A percentile compares a stretch with the other conserved stretches of the same genome.
These are phyloP conservation scores for Millerozyma miso DNA, from an alignment of 805 yeast genomes.

Conservation along the genomic window DNA sequence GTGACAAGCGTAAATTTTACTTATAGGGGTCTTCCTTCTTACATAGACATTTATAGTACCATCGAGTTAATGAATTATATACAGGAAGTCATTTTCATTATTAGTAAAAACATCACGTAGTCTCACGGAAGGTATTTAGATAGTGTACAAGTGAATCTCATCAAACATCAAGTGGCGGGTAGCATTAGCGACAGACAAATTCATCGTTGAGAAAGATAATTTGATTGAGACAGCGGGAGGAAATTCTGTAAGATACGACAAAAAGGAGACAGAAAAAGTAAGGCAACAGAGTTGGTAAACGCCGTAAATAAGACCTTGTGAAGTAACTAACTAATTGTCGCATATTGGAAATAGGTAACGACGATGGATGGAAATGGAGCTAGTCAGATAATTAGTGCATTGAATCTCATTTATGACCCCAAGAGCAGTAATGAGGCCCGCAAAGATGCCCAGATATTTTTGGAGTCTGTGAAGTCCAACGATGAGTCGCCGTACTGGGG, in stretches of 20 bases:
- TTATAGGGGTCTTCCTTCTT: constrained; percentile 34
- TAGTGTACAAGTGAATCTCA: not conserved
- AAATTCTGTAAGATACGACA: not conserved
- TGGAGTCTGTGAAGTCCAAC: constrained; percentile 71
- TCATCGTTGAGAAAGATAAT: not conserved
- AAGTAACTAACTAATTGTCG: not conserved
- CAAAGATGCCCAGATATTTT: constrained; percentile 54
- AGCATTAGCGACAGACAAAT: not conserved
- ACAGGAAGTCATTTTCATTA: not conserved
- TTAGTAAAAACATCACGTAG: not conserved
- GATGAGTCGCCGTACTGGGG: constrained; percentile 93
- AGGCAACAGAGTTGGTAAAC: not conserved
- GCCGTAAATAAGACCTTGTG: not conserved
- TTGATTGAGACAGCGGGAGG: not conserved
- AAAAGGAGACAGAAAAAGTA: not conserved
- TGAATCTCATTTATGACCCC: constrained; percentile 69
- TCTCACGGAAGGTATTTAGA: not conserved
- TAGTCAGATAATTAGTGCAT: constrained; percentile 70
- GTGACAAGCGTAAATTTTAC: constrained; percentile 89
- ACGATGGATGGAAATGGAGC: constrained; percentile 66
- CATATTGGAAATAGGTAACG: constrained; percentile 7
- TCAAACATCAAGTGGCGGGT: not conserved
- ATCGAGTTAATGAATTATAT: constrained; percentile 4
- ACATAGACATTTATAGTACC: constrained; percentile 1
- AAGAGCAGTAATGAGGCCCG: constrained; percentile 55